Conservation (phyloP, 352 stramenopile species). For the Phytophthora pinifolia region DNA sequence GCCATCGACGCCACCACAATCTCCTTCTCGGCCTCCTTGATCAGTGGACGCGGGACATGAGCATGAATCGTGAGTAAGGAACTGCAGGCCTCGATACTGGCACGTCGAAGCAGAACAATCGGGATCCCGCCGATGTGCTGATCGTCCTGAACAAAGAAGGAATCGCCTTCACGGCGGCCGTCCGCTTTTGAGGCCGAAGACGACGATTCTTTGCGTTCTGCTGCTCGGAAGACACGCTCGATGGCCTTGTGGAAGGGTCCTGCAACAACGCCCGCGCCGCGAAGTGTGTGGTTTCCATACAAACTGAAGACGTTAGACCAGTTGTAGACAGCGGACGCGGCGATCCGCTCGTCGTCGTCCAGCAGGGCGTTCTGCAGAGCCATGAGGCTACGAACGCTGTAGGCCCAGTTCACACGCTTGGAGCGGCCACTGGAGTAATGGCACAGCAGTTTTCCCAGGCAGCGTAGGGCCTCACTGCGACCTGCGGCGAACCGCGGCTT, state of each 20-base stretch:
- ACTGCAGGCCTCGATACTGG: conserved; percentile 79
- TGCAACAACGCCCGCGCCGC: conserved; percentile 72
- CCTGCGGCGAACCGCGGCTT: conserved; percentile 69
- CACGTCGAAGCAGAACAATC: conserved; percentile 68
- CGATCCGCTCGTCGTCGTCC: conserved; percentile 81
- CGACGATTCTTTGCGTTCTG: conserved; percentile 37
- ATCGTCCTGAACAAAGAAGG: conserved; percentile 62
- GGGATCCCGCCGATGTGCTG: conserved; percentile 73
- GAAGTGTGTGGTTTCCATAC: conserved; percentile 82
- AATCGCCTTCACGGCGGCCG: conserved; percentile 37
- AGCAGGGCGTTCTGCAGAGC: conserved; percentile 74
- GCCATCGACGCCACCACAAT: conserved; percentile 68
- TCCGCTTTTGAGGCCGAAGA: conserved; percentile 41
- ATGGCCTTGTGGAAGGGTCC: conserved; percentile 80
- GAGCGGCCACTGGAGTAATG: conserved; percentile 66
- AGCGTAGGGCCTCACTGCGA: conserved; percentile 74
- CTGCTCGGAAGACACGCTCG: conserved; percentile 67
- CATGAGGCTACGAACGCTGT: conserved; percentile 84
- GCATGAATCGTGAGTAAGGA: conserved; percentile 83
- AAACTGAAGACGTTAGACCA: conserved; percentile 83
- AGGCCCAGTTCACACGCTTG: conserved; percentile 84
- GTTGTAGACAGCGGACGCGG: conserved; percentile 79
- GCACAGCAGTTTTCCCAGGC: conserved; percentile 73
- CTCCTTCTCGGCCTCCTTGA: conserved; percentile 78
- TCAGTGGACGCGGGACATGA: conserved; percentile 70